phyloP scores from a whole-genome alignment of 352 stramenopile species.

The Phytophthora ramorum region DNA sequence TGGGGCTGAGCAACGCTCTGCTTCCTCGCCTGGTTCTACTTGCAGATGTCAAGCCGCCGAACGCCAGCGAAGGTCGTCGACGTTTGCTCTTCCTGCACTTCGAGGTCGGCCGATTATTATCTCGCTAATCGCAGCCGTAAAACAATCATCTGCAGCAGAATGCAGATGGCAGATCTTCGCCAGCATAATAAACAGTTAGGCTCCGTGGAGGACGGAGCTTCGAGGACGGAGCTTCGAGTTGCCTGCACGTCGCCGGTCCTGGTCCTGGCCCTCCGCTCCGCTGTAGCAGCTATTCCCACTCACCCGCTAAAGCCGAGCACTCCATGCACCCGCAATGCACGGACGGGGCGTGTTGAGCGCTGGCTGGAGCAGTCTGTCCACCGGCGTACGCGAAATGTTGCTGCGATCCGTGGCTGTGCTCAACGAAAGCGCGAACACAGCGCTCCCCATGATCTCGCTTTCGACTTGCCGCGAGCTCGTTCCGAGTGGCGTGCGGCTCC shows the following conservation, averaged over 20 bases:
- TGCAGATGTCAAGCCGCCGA: conserved; percentile 12
- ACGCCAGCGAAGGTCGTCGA: conserved; percentile 22
- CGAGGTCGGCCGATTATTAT: neutral
- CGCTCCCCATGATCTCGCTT: too few species aligned
- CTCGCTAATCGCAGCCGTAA: conserved; percentile 18
- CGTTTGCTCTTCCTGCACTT: conserved; percentile 8
- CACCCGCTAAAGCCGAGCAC: neutral
- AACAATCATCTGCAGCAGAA: neutral
- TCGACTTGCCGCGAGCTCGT: neutral
- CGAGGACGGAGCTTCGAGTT: too few species aligned
- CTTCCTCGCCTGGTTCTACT: conserved; percentile 17
- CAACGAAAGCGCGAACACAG: too few species aligned
- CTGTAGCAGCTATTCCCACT: neutral
- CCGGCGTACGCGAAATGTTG: neutral
- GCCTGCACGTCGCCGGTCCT: too few species aligned
- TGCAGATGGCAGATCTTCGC: neutral
- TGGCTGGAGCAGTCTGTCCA: neutral
- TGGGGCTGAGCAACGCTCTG: neutral
- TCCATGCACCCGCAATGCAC: neutral
- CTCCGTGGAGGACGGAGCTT: neutral
- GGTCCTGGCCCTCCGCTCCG: neutral
- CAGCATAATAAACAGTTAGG: neutral
- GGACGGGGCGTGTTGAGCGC: neutral
- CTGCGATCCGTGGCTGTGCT: neutral
- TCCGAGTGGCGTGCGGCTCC: neutral